phyloP scores from a whole-genome alignment of 2,329 filamentous ascomycete genomes.

The Fusarium sulawesiense region DNA sequence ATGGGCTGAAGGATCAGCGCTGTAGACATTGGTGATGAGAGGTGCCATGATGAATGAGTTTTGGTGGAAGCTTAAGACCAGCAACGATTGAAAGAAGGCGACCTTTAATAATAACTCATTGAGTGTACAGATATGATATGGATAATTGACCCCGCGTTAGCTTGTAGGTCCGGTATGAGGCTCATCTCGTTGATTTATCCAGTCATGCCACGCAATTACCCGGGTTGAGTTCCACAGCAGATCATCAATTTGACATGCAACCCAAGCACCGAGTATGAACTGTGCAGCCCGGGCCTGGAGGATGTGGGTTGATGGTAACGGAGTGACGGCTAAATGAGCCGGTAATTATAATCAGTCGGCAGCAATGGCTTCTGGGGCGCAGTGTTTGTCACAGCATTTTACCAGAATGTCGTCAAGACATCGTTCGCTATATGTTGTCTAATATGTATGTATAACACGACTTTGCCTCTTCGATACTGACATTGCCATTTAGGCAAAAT shows the following conservation, averaged over 20 bases:
- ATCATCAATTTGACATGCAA: conserved; percentile 4
- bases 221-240: conserved; percentile 33
- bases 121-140: neutral
- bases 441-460: neutral
- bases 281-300: neutral
- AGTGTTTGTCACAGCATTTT: neutral
- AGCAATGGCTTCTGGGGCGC: neutral
- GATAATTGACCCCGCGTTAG: conserved; percentile 34
- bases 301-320: conserved; percentile 23
- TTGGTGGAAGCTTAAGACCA: neutral
- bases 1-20: conserved; percentile 83
- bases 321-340: conserved; percentile 25
- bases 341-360: neutral
- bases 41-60: conserved; percentile 57
- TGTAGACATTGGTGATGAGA: conserved; percentile 80
- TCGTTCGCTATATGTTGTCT: conserved; percentile 12
- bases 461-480: conserved; percentile 2
- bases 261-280: conserved; percentile 1
- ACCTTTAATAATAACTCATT: conserved; percentile 13
- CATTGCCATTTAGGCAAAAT: conserved; percentile 25
- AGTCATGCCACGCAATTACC: conserved; percentile 37
- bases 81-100: neutral
- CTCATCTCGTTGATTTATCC: conserved; percentile 40
- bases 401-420: conserved; percentile 3
- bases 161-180: conserved; percentile 27